Evolutionary conservation across 2,329 filamentous ascomycete species (phyloP), one percentile per base, ranked within the genome.

Genomic region (Pseudogymnoascus sp.): DNA sequence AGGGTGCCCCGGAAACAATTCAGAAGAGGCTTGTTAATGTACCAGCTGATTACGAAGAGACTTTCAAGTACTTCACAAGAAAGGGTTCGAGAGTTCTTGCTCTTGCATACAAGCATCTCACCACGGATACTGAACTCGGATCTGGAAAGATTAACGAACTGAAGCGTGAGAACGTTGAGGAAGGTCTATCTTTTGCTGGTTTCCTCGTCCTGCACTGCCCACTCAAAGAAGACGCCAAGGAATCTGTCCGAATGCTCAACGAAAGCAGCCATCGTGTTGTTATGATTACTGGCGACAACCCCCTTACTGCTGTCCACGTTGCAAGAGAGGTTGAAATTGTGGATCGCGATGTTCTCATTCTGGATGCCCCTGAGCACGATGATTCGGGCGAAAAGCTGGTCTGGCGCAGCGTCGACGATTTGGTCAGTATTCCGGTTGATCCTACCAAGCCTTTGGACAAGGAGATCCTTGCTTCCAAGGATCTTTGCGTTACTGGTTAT

Each of bases 251-350:
- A 67, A 97, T 97, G 91, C 83, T 99, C 69, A 99, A 97, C 73
- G 95, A 99, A 80, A 97, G 93, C 77, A 97, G 93, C 77, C 95
- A 99, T 76, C 91, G 95, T 69, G 92, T 96, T 55, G 90, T 99
- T 69, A 99, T 99, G 95, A 99, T 99, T 68, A 99, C 95, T 64
- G 95, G 95, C 73, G 95, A 99, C 75, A 99, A 99, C 75, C 93
- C 95, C 11, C 83, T 99, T 61, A 99, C 95, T 41, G 95, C 95
- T 67, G 91, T 96, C 9, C 93, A 99, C 73, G 95, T 99, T 63
- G 95, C 95, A 14, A 88, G 89, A 65, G 88, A 97, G 74, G 95
- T 99, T 25, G 95, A 99, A 75, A 99, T 99, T 74, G 92, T 99
- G 14, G 95, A 99, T 71, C 88, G 95, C 63, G 93, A 97, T 35